Conservation (phyloP, 2,329 filamentous ascomycete species). For the Leptoxyphium fumago region DNA sequence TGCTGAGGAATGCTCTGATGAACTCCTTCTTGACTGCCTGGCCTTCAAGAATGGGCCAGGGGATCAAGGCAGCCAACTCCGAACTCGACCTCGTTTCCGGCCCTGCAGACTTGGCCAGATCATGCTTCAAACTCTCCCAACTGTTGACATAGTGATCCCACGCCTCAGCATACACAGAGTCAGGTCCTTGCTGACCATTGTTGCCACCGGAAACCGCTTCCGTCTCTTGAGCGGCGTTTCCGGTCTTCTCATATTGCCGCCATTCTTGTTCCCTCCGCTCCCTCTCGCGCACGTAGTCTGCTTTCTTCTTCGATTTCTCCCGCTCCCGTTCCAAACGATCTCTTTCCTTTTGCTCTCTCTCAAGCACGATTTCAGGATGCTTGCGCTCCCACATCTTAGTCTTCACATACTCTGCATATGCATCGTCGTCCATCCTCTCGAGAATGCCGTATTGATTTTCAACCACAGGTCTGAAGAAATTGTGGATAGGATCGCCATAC, state of each 20-base stretch:
- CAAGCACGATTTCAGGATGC: conserved; percentile 67
- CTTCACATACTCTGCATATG: conserved; percentile 77
- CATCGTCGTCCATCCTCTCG: conserved; percentile 81
- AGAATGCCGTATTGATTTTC: conserved; percentile 41
- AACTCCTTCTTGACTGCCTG: conserved; percentile 41
- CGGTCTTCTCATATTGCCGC: conserved; percentile 12
- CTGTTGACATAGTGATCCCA: conserved; percentile 15
- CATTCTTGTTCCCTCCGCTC: conserved; percentile 20
- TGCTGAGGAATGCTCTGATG: conserved; percentile 56
- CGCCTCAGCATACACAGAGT: conserved; percentile 12
- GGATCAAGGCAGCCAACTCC: conserved; percentile 26
- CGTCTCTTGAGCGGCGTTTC: conserved; percentile 27
- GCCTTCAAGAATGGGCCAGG: conserved; percentile 62
- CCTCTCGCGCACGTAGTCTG: conserved; percentile 28
- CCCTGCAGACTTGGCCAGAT: conserved; percentile 8
- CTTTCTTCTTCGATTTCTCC: conserved; percentile 15
- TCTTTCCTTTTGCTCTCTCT: conserved; percentile 48
- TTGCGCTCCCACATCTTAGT: conserved; percentile 92
- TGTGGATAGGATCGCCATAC: conserved; percentile 90
- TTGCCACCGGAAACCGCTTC: conserved; percentile 33
- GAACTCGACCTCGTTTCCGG: conserved; percentile 14
- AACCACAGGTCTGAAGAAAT: conserved; percentile 52
- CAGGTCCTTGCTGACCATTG: conserved; percentile 3
- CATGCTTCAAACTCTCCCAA: conserved; percentile 17
- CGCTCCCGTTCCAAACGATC: conserved; percentile 34